Evolutionary conservation across 116 monocot species (phyloP).

Genomic region (Papilionanthe hybrid): DNA sequence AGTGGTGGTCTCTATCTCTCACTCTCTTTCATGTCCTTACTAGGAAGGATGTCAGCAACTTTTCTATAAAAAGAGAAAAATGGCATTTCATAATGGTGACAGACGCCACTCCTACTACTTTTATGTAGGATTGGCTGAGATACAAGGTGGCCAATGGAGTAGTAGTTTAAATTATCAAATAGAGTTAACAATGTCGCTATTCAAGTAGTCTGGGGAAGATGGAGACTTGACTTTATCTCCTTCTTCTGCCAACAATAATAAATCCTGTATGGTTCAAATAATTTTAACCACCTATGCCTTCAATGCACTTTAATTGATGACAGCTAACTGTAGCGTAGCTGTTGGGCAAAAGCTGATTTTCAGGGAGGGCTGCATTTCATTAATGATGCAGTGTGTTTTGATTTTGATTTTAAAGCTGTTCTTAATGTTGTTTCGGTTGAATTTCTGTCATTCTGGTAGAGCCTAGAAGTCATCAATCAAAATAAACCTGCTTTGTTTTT

Average conservation of each 20-base stretch:
- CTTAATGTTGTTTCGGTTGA: not conserved
- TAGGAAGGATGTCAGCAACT: not conserved
- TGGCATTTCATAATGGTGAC: not conserved
- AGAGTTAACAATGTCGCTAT: not conserved
- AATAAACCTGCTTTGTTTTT: not conserved
- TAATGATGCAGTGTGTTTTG: not conserved
- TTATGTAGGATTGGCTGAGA: not conserved
- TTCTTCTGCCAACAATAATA: not conserved
- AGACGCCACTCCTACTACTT: not conserved
- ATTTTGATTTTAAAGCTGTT: too few relatives aligned
- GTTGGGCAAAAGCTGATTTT: not conserved
- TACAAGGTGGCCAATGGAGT: not conserved
- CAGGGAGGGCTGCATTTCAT: not conserved
- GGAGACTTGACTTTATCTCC: too few relatives aligned
- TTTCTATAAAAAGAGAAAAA: not conserved
- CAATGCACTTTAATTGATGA: not conserved
- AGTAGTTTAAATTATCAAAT: not conserved
- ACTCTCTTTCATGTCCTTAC: not conserved
- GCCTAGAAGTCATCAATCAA: not conserved
- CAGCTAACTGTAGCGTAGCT: not conserved
- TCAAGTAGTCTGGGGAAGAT: conserved; percentile 3
- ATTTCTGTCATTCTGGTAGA: not conserved
- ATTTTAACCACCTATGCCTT: not conserved
- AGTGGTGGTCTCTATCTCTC: conserved; percentile 2
- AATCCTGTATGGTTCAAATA: not conserved